These are phyloP conservation scores for Haematococcus lacustris DNA, from an alignment of 139 green algal species.

Conservation along the genomic window DNA sequence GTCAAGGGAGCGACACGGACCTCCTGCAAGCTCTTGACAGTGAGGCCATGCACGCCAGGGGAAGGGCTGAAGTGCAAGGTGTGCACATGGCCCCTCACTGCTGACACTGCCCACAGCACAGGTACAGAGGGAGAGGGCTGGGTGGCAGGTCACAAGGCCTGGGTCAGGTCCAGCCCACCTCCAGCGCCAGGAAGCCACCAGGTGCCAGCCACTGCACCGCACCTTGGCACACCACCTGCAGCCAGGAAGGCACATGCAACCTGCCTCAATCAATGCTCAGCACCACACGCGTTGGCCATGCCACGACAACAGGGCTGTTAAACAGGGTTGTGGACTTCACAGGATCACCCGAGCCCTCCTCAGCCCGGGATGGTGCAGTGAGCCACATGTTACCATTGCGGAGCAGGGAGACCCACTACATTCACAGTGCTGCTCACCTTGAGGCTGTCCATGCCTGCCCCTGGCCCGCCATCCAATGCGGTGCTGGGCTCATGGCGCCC, in stretches of 20 bases:
- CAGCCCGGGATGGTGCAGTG: neutral
- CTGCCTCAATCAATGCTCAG: too few species aligned
- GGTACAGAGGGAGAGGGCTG: neutral
- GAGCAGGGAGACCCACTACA: neutral
- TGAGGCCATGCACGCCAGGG: neutral
- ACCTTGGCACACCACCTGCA: constrained; percentile 14
- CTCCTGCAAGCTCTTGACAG: too few species aligned
- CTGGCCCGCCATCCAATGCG: constrained; percentile 76
- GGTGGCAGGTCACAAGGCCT: neutral
- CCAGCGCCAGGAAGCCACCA: constrained; percentile 62
- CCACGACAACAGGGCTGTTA: neutral
- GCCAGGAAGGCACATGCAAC: too few species aligned
- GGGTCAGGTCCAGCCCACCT: constrained; percentile 23
- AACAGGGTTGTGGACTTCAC: neutral
- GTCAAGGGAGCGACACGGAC: neutral
- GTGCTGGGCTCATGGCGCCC: constrained; percentile 68
- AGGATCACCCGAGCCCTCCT: neutral
- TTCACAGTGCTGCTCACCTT: constrained; percentile 14
- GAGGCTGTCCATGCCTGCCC: constrained; percentile 54
- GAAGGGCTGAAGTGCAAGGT: neutral
- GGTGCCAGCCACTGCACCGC: constrained; percentile 16
- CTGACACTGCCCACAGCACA: neutral
- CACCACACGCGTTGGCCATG: too few species aligned
- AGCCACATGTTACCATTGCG: neutral
- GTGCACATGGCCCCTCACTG: neutral